A percentile compares a stretch with the other conserved stretches of the same genome.
phyloP scores from a whole-genome alignment of 2,329 filamentous ascomycete genomes.

The Sarocladium kiliense region DNA sequence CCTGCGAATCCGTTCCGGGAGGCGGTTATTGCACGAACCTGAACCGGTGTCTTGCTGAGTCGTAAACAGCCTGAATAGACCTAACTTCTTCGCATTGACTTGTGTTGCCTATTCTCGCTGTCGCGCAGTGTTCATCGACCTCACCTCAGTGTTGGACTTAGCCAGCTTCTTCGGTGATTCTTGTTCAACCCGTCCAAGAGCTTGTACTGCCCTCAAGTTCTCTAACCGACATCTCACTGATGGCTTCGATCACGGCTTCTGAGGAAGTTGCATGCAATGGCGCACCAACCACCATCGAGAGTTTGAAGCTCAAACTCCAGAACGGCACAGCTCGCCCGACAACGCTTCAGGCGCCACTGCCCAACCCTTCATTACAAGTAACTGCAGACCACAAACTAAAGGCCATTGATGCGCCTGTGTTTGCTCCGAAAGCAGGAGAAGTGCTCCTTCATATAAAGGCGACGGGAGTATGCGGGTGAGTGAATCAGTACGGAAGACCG shows the following conservation, averaged over 20 bases:
- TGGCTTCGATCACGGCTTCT: not conserved
- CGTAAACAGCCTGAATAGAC: too few relatives aligned
- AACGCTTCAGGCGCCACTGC: slow-evolving; percentile 21
- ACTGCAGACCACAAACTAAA: slow-evolving; percentile 57
- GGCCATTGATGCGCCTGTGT: slow-evolving; percentile 50
- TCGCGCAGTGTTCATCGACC: not conserved
- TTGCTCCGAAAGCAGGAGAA: slow-evolving; percentile 47
- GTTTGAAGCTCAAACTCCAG: slow-evolving; percentile 14
- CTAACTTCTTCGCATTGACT: too few relatives aligned
- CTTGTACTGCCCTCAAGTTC: too few relatives aligned
- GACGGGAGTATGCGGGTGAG: slow-evolving; percentile 59
- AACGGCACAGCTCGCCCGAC: slow-evolving; percentile 11
- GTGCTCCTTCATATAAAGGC: slow-evolving; percentile 57
- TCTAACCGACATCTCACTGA: too few relatives aligned
- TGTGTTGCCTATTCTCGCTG: too few relatives aligned
- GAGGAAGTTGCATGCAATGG: not conserved
- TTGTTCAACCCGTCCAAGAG: too few relatives aligned
- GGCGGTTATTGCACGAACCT: too few relatives aligned
- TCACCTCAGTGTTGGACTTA: not conserved
- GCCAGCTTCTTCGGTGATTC: too few relatives aligned
- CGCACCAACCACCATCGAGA: not conserved
- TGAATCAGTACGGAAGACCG: not conserved
- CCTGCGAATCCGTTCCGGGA: not conserved
- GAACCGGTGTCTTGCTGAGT: too few relatives aligned
- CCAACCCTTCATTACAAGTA: slow-evolving; percentile 32